Evolutionary conservation across 2,329 filamentous ascomycete species (phyloP).

Genomic region (Microdochium bolleyi): DNA sequence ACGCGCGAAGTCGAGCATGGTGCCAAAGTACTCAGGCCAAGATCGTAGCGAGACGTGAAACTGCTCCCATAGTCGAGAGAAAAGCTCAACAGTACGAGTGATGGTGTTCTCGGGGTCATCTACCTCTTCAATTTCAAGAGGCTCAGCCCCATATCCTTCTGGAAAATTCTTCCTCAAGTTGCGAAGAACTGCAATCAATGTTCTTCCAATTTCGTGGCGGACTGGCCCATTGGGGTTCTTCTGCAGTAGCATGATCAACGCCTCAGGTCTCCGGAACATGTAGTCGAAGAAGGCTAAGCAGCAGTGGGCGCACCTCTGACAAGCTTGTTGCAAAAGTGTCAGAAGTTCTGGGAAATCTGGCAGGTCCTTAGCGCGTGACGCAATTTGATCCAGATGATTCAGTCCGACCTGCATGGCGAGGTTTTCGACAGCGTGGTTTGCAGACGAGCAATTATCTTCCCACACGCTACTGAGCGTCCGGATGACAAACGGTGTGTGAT

Average conservation of each 20-base stretch:
- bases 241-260: slow-evolving; percentile 58
- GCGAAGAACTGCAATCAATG: slow-evolving; percentile 44
- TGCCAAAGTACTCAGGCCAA: slow-evolving; percentile 71
- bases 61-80: slow-evolving; percentile 51
- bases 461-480: slow-evolving; percentile 52
- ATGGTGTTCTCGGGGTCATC: slow-evolving; percentile 26
- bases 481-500: slow-evolving; percentile 60
- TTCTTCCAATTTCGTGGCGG: slow-evolving; percentile 40
- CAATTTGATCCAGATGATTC: slow-evolving; percentile 67
- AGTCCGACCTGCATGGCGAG: slow-evolving; percentile 47
- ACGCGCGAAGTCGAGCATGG: slow-evolving; percentile 58
- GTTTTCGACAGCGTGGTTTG: slow-evolving; percentile 36
- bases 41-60: slow-evolving; percentile 55
- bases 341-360: slow-evolving; percentile 53
- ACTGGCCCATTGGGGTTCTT: slow-evolving; percentile 48
- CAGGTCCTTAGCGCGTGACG: slow-evolving; percentile 62
- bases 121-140: slow-evolving; percentile 17
- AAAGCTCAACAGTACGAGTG: slow-evolving; percentile 31
- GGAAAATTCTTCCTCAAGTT: slow-evolving; percentile 42
- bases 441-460: slow-evolving; percentile 40
- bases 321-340: slow-evolving; percentile 36
- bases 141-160: slow-evolving; percentile 31
- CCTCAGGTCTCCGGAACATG: slow-evolving; percentile 44
- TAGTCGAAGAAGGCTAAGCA: slow-evolving; percentile 54
- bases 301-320: slow-evolving; percentile 43